phyloP scores from a whole-genome alignment of 768 basidiomycete species.

The Agaricus sinodeliciosus region DNA sequence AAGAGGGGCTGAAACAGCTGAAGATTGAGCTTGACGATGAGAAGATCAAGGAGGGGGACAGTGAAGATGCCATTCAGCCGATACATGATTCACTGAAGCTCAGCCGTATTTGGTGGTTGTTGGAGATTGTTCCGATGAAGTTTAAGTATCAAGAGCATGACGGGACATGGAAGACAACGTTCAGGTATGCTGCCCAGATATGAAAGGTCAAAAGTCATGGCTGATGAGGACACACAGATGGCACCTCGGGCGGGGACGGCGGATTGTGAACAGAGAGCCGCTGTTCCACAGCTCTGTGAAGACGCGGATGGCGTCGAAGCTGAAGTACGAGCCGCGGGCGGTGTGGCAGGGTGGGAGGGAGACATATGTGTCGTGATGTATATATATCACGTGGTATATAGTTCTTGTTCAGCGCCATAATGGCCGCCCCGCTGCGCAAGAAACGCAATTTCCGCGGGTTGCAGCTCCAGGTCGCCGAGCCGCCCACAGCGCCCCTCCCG shows the following conservation, averaged over 20 bases:
- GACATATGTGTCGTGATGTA: conserved; percentile 31
- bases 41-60: conserved; percentile 20
- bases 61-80: conserved; percentile 38
- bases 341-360: conserved; percentile 40
- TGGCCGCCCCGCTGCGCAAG: conserved; percentile 63
- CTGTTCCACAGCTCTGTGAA: conserved; percentile 61
- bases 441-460: conserved; percentile 90
- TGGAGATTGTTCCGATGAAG: conserved; percentile 56
- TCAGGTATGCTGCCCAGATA: conserved; percentile 36
- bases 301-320: conserved; percentile 40
- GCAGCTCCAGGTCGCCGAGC: conserved; percentile 55
- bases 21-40: conserved; percentile 23
- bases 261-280: conserved; percentile 37
- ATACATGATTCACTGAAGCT: conserved; percentile 45
- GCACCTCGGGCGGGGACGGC: conserved; percentile 53
- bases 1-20: conserved; percentile 35
- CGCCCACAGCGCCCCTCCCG: conserved; percentile 12
- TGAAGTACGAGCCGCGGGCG: conserved; percentile 57
- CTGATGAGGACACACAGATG: conserved; percentile 24
- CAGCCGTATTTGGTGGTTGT: conserved; percentile 56
- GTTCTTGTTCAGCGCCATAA: conserved; percentile 16
- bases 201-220: not conserved
- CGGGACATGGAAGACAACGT: conserved; percentile 47
- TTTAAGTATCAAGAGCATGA: conserved; percentile 50
- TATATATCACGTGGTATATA: conserved; percentile 7